These are phyloP conservation scores for Epichloe sp. DNA, from an alignment of 2,329 filamentous ascomycete species.

Conservation along the genomic window DNA sequence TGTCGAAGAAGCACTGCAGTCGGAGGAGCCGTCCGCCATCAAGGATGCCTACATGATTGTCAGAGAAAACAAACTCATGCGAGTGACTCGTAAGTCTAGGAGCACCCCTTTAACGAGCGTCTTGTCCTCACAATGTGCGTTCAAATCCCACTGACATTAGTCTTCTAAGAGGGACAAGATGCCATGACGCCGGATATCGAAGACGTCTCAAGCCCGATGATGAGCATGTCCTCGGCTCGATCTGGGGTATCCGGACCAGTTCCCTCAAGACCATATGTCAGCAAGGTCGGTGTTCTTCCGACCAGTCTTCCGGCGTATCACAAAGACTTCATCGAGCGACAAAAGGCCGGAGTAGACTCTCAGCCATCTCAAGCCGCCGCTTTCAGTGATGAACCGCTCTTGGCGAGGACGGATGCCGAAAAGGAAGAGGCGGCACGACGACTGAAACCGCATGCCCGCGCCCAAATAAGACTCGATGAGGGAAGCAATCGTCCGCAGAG, in stretches of 20 bases:
- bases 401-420: constrained; percentile 52
- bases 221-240: constrained; percentile 41
- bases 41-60: constrained; percentile 99
- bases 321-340: constrained; percentile 73
- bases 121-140: background rate
- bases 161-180: constrained; percentile 20
- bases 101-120: background rate
- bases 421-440: constrained; percentile 70
- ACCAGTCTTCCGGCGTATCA: constrained; percentile 87
- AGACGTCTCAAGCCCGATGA: constrained; percentile 33
- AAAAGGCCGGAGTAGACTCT: constrained; percentile 38
- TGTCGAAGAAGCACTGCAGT: constrained; percentile 84
- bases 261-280: constrained; percentile 48
- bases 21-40: constrained; percentile 90
- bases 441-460: constrained; percentile 73
- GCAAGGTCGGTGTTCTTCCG: constrained; percentile 82
- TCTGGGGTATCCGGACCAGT: constrained; percentile 37
- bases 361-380: constrained; percentile 28
- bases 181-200: constrained; percentile 22
- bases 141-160: constrained; percentile 8
- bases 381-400: constrained; percentile 33
- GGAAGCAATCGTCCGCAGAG: constrained; percentile 44
- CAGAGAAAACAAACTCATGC: constrained; percentile 94
- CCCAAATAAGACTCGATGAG: constrained; percentile 55
- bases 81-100: constrained; percentile 64